Percentiles rank a stretch among this genome's conserved stretches.
Conservation (phyloP, 768 basidiomycete species). For the Tylopilus plumbeoviolaceoides region DNA sequence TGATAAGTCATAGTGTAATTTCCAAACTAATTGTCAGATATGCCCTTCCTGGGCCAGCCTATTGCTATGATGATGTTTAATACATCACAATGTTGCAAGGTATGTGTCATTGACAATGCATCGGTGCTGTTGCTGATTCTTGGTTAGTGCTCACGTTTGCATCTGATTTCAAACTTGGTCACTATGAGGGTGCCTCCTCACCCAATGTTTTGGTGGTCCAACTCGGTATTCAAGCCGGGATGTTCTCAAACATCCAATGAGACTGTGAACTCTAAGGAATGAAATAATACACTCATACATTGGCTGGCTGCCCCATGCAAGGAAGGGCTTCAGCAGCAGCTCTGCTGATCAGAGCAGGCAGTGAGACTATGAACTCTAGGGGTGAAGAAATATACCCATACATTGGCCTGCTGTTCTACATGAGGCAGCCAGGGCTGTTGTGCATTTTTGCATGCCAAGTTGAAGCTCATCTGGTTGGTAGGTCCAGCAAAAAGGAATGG, state of each 20-base stretch:
- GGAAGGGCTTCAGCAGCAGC: too few relatives aligned
- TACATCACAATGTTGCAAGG: conserved; percentile 59
- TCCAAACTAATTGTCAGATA: conserved; percentile 68
- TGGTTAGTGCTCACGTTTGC: conserved; percentile 56
- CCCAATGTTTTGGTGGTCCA: conserved; percentile 65
- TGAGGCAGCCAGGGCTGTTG: too few relatives aligned
- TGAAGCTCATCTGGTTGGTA: too few relatives aligned
- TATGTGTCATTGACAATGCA: background rate
- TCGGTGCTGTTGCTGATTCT: background rate
- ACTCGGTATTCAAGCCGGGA: conserved; percentile 63
- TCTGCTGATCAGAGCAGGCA: too few relatives aligned
- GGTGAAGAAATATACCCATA: too few relatives aligned
- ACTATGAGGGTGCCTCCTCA: conserved; percentile 69
- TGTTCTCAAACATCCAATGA: conserved; percentile 43
- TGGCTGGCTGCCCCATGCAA: too few relatives aligned
- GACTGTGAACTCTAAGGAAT: too few relatives aligned
- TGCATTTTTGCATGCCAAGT: too few relatives aligned
- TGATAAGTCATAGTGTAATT: conserved; percentile 42
- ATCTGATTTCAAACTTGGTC: conserved; percentile 72
- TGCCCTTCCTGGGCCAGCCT: conserved; percentile 54
- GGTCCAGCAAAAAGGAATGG: too few relatives aligned
- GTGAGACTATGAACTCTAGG: too few relatives aligned
- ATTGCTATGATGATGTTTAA: conserved; percentile 82
- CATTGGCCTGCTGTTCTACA: too few relatives aligned
- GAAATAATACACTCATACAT: too few relatives aligned